These are phyloP conservation scores for Aspergillus floridensis DNA, from an alignment of 2,329 filamentous ascomycete species.

Conservation along the genomic window DNA sequence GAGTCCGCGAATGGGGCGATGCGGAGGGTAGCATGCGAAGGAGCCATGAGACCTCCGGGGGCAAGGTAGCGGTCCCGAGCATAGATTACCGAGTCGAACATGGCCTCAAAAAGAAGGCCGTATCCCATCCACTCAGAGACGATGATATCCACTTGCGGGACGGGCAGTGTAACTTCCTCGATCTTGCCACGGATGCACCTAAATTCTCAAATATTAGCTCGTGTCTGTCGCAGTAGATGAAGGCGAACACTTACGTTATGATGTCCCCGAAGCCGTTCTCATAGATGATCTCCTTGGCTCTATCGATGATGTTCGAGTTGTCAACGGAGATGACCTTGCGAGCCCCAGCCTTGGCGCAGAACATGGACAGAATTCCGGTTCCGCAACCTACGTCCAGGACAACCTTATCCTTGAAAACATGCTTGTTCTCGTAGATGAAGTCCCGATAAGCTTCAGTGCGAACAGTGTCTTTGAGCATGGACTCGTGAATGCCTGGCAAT, in stretches of 20 bases:
- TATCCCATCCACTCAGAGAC: constrained; percentile 99
- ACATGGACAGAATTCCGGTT: constrained; percentile 87
- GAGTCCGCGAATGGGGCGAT: constrained; percentile 76
- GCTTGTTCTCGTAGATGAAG: constrained; percentile 90
- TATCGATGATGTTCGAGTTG: constrained; percentile 84
- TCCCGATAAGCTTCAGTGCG: constrained; percentile 91
- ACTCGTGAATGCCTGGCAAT: constrained; percentile 74
- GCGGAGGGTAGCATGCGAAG: constrained; percentile 79
- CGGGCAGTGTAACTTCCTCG: constrained; percentile 77
- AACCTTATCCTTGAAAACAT: constrained; percentile 79
- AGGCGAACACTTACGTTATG: constrained; percentile 56
- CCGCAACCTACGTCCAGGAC: constrained; percentile 89
- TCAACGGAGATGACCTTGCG: constrained; percentile 86
- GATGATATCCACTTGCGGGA: constrained; percentile 85
- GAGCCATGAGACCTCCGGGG: constrained; percentile 77
- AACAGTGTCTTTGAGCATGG: constrained; percentile 87
- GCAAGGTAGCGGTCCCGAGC: constrained; percentile 84
- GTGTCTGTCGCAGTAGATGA: not conserved
- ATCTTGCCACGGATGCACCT: constrained; percentile 77
- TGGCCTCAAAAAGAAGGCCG: constrained; percentile 86
- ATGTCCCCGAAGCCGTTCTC: constrained; percentile 70
- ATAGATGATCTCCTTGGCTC: constrained; percentile 79
- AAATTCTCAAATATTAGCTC: constrained; percentile 11
- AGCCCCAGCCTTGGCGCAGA: constrained; percentile 87
- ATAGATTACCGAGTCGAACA: constrained; percentile 88